Conservation (phyloP, 1,284 basidiomycete genomes). For the Pterula multifida region DNA sequence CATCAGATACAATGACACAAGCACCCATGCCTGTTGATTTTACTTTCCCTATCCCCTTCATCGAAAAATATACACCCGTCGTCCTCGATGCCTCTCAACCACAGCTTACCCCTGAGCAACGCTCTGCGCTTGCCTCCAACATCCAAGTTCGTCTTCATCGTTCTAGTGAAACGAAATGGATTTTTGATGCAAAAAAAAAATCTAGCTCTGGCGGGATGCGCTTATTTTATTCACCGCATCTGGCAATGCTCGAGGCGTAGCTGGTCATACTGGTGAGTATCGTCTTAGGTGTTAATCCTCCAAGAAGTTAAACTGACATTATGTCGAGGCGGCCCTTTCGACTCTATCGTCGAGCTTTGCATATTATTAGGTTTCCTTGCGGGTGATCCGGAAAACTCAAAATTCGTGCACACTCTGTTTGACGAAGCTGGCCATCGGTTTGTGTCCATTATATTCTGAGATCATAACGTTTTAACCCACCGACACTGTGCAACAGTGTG, state of each 20-base stretch:
- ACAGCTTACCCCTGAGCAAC: not conserved
- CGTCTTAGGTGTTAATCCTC: too few species aligned
- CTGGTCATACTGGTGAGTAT: conserved; percentile 63
- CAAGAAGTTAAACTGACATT: conserved; percentile 32
- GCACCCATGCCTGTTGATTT: not conserved
- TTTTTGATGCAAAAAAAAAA: too few species aligned
- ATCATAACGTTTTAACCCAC: conserved; percentile 16
- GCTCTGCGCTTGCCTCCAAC: not conserved
- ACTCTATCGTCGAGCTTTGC: conserved; percentile 27
- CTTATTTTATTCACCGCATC: conserved; percentile 77
- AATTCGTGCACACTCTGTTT: conserved; percentile 55
- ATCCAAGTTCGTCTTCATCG: not conserved
- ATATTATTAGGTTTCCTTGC: conserved; percentile 64
- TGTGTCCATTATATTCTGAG: not conserved
- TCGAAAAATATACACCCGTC: not conserved
- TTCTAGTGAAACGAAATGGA: too few species aligned
- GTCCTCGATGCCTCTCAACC: not conserved
- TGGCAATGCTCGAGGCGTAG: conserved; percentile 70
- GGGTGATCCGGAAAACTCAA: conserved; percentile 30
- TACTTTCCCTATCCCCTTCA: not conserved
- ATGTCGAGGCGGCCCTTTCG: not conserved
- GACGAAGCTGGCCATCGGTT: conserved; percentile 58
- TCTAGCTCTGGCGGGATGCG: conserved; percentile 69
- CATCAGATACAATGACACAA: not conserved
- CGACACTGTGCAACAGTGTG: conserved; percentile 58